Evolutionary conservation across 768 basidiomycete genomes (phyloP).

Genomic region (Pleurotus citrinopileatus): DNA sequence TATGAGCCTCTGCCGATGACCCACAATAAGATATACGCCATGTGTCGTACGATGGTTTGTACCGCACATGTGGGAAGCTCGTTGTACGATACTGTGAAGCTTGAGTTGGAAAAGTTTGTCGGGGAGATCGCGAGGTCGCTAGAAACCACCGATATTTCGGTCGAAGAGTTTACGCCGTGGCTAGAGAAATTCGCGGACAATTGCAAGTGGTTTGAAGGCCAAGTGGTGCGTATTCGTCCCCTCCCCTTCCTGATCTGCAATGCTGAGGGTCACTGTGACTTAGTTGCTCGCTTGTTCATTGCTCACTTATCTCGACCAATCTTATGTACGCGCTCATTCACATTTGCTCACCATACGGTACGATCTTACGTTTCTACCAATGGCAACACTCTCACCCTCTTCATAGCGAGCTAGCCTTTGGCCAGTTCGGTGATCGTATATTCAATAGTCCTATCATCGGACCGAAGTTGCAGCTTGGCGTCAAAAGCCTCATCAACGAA

Average conservation of each 20-base stretch:
- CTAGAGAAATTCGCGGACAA: conserved; percentile 49
- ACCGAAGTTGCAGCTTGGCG: conserved; percentile 43
- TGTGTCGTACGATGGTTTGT: conserved; percentile 55
- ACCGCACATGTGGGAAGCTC: conserved; percentile 51
- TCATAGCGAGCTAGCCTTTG: conserved; percentile 53
- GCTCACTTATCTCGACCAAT: conserved; percentile 70
- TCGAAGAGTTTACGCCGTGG: conserved; percentile 47
- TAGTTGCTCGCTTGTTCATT: conserved; percentile 61
- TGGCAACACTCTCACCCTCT: not conserved
- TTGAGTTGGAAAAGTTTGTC: conserved; percentile 59
- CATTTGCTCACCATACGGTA: conserved; percentile 44
- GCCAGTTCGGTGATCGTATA: conserved; percentile 47
- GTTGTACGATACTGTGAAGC: conserved; percentile 54
- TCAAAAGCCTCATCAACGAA: not conserved
- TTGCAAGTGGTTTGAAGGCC: conserved; percentile 63
- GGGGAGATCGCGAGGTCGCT: conserved; percentile 39
- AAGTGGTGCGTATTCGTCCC: conserved; percentile 50
- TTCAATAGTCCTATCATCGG: conserved; percentile 47
- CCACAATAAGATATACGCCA: conserved; percentile 53
- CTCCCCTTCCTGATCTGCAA: not conserved
- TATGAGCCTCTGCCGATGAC: conserved; percentile 35
- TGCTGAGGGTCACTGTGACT: not conserved
- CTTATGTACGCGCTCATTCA: conserved; percentile 46
- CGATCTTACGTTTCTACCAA: conserved; percentile 18
- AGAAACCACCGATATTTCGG: conserved; percentile 6